A percentile compares a stretch with the other conserved stretches of the same genome.
Conservation (phyloP, 306 rosid genomes). For the Cajanus cajan region DNA sequence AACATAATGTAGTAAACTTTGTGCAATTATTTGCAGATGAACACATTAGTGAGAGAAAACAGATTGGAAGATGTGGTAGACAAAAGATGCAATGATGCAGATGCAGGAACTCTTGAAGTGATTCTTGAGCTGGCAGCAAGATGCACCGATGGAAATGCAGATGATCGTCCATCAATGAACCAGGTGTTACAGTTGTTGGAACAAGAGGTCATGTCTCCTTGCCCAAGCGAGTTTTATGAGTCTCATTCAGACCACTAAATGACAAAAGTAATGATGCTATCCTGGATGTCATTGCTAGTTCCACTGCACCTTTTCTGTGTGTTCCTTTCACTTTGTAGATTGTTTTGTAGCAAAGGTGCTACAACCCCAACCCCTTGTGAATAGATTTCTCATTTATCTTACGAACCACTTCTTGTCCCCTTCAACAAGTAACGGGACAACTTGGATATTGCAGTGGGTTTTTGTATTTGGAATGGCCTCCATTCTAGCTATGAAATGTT, state of each 20-base stretch:
- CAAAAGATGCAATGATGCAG: conserved; percentile 64
- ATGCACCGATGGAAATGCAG: conserved; percentile 84
- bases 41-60: conserved; percentile 67
- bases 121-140: conserved; percentile 78
- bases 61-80: conserved; percentile 74
- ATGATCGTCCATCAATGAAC: conserved; percentile 83
- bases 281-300: background rate
- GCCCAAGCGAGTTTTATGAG: conserved; percentile 77
- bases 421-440: background rate
- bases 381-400: conserved; percentile 20
- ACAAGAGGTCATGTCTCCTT: conserved; percentile 86
- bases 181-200: conserved; percentile 83
- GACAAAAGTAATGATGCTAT: background rate
- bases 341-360: conserved; percentile 24
- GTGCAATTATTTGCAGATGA: conserved; percentile 52
- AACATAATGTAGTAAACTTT: background rate
- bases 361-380: conserved; percentile 28
- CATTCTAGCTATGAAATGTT: conserved; percentile 22
- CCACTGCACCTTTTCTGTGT: conserved; percentile 21
- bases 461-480: conserved; percentile 40
- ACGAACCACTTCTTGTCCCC: background rate
- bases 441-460: conserved; percentile 22
- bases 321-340: conserved; percentile 39
- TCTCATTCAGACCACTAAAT: conserved; percentile 75
- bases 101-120: conserved; percentile 68